These are phyloP conservation scores for Mycena floridula DNA, from an alignment of 768 basidiomycete genomes.

Conservation along the genomic window DNA sequence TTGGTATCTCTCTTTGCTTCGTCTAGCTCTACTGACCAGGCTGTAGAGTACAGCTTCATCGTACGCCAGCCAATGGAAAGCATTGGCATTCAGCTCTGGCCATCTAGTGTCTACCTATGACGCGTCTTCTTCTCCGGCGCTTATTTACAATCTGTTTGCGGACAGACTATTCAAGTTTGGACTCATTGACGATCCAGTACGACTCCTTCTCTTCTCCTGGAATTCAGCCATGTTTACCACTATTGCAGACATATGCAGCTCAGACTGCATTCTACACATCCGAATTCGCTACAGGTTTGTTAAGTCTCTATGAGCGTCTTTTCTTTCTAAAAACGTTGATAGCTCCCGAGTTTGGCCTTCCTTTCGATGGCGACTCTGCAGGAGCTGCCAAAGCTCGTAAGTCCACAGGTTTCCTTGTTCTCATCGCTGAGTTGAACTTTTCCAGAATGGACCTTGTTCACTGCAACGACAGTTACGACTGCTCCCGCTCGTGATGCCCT, in stretches of 20 bases:
- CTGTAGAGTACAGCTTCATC: conserved; percentile 1
- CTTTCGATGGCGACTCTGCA: background rate
- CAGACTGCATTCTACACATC: background rate
- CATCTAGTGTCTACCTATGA: conserved; percentile 8
- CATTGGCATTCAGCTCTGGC: conserved; percentile 1
- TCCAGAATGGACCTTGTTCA: background rate
- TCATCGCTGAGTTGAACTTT: background rate
- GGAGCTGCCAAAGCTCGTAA: background rate
- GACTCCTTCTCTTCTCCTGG: background rate
- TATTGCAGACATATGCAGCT: background rate
- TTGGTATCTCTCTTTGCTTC: background rate
- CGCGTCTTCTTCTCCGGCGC: conserved; percentile 19
- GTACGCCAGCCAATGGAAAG: conserved; percentile 5
- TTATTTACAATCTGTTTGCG: conserved; percentile 41
- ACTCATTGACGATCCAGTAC: conserved; percentile 3
- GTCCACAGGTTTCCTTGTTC: background rate
- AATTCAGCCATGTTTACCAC: background rate
- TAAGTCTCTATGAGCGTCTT: background rate
- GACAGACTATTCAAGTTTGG: conserved; percentile 29
- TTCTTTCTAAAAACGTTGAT: background rate
- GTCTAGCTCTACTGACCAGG: background rate
- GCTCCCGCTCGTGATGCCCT: background rate
- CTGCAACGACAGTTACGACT: background rate
- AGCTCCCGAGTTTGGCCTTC: background rate
- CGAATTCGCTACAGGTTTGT: background rate